A percentile compares a stretch with the other conserved stretches of the same genome.
phyloP scores from a whole-genome alignment of 2,329 filamentous ascomycete species.

The Fusarium luffae region DNA sequence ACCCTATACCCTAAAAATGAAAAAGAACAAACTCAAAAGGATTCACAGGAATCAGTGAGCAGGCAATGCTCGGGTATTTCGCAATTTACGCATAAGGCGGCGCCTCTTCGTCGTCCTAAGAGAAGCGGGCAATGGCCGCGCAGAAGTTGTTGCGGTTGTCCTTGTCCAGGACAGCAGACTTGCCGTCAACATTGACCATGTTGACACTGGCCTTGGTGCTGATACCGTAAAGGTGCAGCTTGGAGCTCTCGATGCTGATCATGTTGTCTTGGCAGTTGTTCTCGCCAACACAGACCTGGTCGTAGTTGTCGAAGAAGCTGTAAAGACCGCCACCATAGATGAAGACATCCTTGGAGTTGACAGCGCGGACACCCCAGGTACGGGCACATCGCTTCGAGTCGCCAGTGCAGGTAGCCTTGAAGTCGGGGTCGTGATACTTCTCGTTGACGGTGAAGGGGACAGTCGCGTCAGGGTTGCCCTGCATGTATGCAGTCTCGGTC shows the following conservation, averaged over 20 bases:
- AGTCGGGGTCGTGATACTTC: slow-evolving; percentile 75
- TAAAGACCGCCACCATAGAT: slow-evolving; percentile 81
- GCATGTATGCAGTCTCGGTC: slow-evolving; percentile 90
- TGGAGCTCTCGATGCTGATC: slow-evolving; percentile 75
- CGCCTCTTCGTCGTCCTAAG: slow-evolving; percentile 25
- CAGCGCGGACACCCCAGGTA: slow-evolving; percentile 79
- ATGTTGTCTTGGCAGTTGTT: slow-evolving; percentile 83
- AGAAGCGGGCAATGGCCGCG: slow-evolving; percentile 63
- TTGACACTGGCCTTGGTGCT: slow-evolving; percentile 80
- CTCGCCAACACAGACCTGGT: slow-evolving; percentile 72
- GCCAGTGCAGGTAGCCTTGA: slow-evolving; percentile 63
- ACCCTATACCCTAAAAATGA: slow-evolving; percentile 22
- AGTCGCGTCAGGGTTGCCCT: slow-evolving; percentile 80
- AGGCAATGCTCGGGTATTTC: slow-evolving; percentile 12
- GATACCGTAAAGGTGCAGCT: slow-evolving; percentile 73
- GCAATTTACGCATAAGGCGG: slow-evolving; percentile 8
- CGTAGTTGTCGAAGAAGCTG: slow-evolving; percentile 87
- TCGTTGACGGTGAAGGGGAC: slow-evolving; percentile 71
- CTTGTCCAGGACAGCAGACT: slow-evolving; percentile 62
- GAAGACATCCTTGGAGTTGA: slow-evolving; percentile 73
- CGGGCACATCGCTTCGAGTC: slow-evolving; percentile 70
- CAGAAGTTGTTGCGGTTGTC: slow-evolving; percentile 76
- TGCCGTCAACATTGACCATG: slow-evolving; percentile 74
- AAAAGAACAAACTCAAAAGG: slow-evolving; percentile 34
- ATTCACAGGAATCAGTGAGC: slow-evolving; percentile 12